phyloP scores from a whole-genome alignment of 2,329 filamentous ascomycete genomes.

The Dichotomopilus funicola region DNA sequence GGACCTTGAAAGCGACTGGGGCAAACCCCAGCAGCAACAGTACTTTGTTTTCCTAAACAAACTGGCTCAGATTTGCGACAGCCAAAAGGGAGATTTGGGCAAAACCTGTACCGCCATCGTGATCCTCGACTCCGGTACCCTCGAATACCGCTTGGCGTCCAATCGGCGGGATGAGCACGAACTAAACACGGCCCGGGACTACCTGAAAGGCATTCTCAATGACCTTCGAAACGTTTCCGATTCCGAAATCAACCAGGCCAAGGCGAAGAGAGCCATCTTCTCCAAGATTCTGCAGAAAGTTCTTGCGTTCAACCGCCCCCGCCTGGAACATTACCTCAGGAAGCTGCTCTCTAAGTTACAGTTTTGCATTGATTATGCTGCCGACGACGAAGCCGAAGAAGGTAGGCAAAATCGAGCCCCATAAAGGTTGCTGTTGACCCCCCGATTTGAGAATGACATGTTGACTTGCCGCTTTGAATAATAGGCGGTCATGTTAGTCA shows the following conservation, averaged over 20 bases:
- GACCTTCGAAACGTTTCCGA: constrained; percentile 6
- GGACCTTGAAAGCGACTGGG: constrained; percentile 8
- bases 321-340: constrained; percentile 14
- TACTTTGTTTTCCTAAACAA: constrained; percentile 27
- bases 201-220: constrained; percentile 18
- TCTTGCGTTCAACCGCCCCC: constrained; percentile 17
- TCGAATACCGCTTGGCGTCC: constrained; percentile 28
- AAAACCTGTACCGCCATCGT: constrained; percentile 25
- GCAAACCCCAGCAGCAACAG: constrained; percentile 7
- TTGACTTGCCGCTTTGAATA: too few species aligned
- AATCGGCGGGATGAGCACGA: constrained; percentile 21
- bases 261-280: neutral
- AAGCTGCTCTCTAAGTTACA: neutral
- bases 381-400: neutral
- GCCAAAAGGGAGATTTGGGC: constrained; percentile 10
- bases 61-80: constrained; percentile 27
- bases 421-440: too few species aligned
- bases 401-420: constrained; percentile 4
- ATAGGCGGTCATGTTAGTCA: neutral
- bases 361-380: constrained; percentile 7
- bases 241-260: neutral
- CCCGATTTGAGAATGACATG: neutral
- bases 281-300: constrained; percentile 14
- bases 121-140: constrained; percentile 21
- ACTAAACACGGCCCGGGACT: constrained; percentile 8